A percentile compares a stretch with the other conserved stretches of the same genome.
These are phyloP conservation scores for Barnettozyma pratensis DNA, from an alignment of 805 yeast genomes.

Conservation along the genomic window DNA sequence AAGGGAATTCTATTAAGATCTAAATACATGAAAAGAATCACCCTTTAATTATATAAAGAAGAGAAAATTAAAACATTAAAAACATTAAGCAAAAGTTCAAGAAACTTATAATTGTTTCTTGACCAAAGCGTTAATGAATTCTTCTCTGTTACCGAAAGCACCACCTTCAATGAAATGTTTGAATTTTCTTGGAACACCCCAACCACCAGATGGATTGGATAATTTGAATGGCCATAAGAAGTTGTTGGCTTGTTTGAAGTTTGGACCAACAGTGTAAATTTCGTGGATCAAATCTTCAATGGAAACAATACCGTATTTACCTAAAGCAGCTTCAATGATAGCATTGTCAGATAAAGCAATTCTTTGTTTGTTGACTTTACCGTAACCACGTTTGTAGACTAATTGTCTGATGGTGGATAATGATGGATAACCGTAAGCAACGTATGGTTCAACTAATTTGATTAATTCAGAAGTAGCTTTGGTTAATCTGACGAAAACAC, in stretches of 20 bases:
- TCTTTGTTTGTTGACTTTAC: constrained; percentile 96
- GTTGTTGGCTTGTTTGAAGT: constrained; percentile 98
- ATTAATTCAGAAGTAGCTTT: constrained; percentile 92
- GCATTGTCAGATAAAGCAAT: constrained; percentile 82
- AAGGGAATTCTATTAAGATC: background rate
- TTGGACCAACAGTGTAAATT: constrained; percentile 94
- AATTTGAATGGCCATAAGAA: constrained; percentile 97
- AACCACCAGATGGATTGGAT: constrained; percentile 96
- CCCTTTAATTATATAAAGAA: background rate
- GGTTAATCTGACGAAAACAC: constrained; percentile 92
- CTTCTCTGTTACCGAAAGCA: constrained; percentile 98
- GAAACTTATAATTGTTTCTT: constrained; percentile 37
- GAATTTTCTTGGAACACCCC: constrained; percentile 97
- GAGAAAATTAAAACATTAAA: background rate
- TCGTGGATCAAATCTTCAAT: constrained; percentile 95
- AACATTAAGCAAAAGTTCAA: background rate
- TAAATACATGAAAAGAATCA: background rate
- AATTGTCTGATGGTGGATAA: constrained; percentile 88
- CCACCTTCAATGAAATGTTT: constrained; percentile 97
- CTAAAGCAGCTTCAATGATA: constrained; percentile 81
- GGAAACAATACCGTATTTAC: constrained; percentile 89
- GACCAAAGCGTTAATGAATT: constrained; percentile 89
- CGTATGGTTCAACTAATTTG: constrained; percentile 93
- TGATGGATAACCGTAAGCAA: constrained; percentile 97
- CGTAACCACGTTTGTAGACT: constrained; percentile 96